Conservation (phyloP, 805 yeast species). For the Candida hispaniensis region DNA sequence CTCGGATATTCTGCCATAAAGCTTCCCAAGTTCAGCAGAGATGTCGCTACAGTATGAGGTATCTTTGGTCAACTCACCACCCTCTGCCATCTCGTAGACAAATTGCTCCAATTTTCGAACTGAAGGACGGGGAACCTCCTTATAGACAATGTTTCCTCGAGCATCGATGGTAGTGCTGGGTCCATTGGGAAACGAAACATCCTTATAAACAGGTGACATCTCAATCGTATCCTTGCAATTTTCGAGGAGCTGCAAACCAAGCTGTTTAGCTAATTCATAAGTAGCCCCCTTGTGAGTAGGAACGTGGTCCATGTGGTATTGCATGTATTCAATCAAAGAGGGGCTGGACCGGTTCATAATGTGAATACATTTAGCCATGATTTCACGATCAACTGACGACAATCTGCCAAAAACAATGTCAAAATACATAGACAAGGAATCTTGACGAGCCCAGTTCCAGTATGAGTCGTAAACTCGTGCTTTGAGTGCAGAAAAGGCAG, state of each 20-base stretch:
- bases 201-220: constrained; percentile 86
- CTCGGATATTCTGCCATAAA: constrained; percentile 61
- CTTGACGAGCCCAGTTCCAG: constrained; percentile 99
- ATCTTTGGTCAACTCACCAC: constrained; percentile 71
- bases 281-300: constrained; percentile 86
- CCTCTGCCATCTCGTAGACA: constrained; percentile 92
- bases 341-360: constrained; percentile 97
- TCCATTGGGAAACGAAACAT: constrained; percentile 87
- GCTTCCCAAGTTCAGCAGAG: constrained; percentile 73
- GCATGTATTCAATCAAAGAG: constrained; percentile 90
- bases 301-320: constrained; percentile 76
- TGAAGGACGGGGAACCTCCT: constrained; percentile 78
- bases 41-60: constrained; percentile 44
- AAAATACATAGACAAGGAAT: constrained; percentile 82
- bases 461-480: constrained; percentile 95
- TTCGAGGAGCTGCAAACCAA: constrained; percentile 90
- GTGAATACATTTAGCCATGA: constrained; percentile 89
- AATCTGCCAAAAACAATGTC: constrained; percentile 93
- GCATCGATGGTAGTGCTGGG: constrained; percentile 83
- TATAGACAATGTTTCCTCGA: constrained; percentile 77
- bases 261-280: constrained; percentile 75
- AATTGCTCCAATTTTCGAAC: constrained; percentile 93
- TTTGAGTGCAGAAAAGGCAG: constrained; percentile 82
- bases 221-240: constrained; percentile 82
- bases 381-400: constrained; percentile 87